Percentiles rank a stretch among this genome's conserved stretches.
Conservation (phyloP, 2,329 filamentous ascomycete genomes). For the Blumeria graminis region DNA sequence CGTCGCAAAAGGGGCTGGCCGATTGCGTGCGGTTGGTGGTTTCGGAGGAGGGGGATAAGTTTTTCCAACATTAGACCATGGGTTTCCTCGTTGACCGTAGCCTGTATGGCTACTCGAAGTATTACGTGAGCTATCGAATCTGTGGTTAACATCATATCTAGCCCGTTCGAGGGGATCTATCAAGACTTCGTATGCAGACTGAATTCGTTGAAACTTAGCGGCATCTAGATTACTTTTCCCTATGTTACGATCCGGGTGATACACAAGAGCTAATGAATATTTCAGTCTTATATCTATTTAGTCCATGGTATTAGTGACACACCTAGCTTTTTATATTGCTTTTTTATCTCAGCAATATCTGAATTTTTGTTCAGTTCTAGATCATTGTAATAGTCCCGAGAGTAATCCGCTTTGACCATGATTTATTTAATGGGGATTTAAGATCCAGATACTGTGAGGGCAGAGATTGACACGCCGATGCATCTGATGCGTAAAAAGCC, state of each 20-base stretch:
- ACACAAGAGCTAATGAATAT: conserved; percentile 28
- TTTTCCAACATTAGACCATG: conserved; percentile 13
- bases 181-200: conserved; percentile 44
- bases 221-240: conserved; percentile 41
- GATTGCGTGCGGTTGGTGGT: conserved; percentile 9
- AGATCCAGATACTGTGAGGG: no score
- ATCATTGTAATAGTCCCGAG: conserved; percentile 40
- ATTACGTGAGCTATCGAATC: conserved; percentile 5
- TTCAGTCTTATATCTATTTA: no score
- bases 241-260: conserved; percentile 48
- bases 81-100: conserved; percentile 13
- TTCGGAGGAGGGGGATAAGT: conserved; percentile 14
- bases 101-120: conserved; percentile 6
- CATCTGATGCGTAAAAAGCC: no score
- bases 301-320: conserved; percentile 7
- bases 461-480: no score
- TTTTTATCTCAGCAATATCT: conserved; percentile 39
- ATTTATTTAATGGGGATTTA: no score
- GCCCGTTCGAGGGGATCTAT: conserved; percentile 16
- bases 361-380: conserved; percentile 34
- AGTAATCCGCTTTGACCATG: conserved; percentile 16
- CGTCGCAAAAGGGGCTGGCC: conserved; percentile 9
- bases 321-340: conserved; percentile 44
- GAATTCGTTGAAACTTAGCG: conserved; percentile 45
- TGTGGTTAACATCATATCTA: conserved; percentile 14